phyloP scores from a whole-genome alignment of 345 rosid genomes.

The Gossypium longicalyx region DNA sequence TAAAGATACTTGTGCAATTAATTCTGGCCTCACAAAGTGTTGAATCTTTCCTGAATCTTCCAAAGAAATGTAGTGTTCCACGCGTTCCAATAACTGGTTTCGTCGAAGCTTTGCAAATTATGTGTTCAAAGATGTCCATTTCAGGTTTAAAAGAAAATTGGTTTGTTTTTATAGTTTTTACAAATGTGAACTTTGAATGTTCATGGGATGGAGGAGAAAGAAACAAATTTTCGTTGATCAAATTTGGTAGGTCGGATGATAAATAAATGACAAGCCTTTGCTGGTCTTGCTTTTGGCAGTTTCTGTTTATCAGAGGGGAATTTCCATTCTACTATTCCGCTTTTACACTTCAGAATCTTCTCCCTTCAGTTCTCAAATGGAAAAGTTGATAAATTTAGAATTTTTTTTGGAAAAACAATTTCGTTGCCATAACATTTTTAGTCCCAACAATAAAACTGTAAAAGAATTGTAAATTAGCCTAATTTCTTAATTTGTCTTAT shows the following conservation, averaged over 20 bases:
- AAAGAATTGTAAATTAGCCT: too few relatives aligned
- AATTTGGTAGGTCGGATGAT: background rate
- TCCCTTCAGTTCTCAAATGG: background rate
- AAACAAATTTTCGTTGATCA: background rate
- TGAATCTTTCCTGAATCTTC: background rate
- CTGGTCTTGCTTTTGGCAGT: background rate
- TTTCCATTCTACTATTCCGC: background rate
- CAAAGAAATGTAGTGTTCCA: background rate
- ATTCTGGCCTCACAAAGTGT: background rate
- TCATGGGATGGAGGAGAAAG: background rate
- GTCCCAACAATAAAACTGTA: too few relatives aligned
- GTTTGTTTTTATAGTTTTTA: background rate
- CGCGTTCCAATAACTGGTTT: background rate
- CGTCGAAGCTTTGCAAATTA: background rate
- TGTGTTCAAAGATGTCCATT: background rate
- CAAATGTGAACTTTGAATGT: background rate
- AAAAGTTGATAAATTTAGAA: background rate
- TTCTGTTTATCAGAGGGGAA: background rate
- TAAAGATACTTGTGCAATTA: background rate
- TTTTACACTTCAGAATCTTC: background rate
- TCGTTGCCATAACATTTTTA: too few relatives aligned
- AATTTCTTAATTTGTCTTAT: too few relatives aligned
- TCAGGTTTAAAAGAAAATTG: background rate
- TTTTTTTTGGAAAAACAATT: too few relatives aligned
- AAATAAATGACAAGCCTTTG: background rate